Base-by-base conservation (phyloP, 2,329 filamentous ascomycete species). In the Apiospora koreana region DNA sequence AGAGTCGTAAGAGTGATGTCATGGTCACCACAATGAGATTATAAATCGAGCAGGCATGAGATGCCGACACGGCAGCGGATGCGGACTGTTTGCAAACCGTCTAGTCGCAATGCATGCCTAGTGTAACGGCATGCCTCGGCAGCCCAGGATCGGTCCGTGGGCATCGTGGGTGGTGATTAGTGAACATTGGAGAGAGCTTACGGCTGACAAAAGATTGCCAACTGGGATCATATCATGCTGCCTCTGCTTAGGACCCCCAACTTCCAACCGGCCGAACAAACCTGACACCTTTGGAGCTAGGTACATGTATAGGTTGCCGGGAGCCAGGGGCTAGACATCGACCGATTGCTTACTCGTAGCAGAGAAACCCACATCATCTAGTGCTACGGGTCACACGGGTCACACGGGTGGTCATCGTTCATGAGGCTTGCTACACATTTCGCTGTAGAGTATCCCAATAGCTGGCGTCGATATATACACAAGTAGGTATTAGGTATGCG, bases 1-100 rank as follows among this genome's bases (percentile, higher is more conserved):
- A 58, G 8, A n/a, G n/a, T n/a, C n/a, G n/a, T 12, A 43, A 31
- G 1, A 21, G 16, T n/a, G 28, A 31, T 62, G 10, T 38, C 10
- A 25, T 25, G 5, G 35, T 58, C 54, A n/a, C 43, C 16, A 9
- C 18, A 62, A n/a, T 18, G 28, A 72, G 73, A 35, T 73, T 68
- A 14, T 72, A 74, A 18, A 70, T 71, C 31, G 72, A 48, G 21
- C 31, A 58, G 50, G 28, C 35, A 6, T 10, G 31, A 35, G 14
- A 35, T n/a, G 8, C 54, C 54, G 54, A 62, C 8, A 1, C 28
- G 54, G 31, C 3, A 10, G 31, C 54, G 21, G 54, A 62, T 62
- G 21, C 54, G n/a, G 54, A n/a, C 46, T n/a, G 50, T n/a, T 38
- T 62, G 31, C 54, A n/a, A 31, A 38, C 54, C 54, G 54, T 38